Evolutionary conservation across 2,329 filamentous ascomycete genomes (phyloP).

Genomic region (Davidsoniella virescens): DNA sequence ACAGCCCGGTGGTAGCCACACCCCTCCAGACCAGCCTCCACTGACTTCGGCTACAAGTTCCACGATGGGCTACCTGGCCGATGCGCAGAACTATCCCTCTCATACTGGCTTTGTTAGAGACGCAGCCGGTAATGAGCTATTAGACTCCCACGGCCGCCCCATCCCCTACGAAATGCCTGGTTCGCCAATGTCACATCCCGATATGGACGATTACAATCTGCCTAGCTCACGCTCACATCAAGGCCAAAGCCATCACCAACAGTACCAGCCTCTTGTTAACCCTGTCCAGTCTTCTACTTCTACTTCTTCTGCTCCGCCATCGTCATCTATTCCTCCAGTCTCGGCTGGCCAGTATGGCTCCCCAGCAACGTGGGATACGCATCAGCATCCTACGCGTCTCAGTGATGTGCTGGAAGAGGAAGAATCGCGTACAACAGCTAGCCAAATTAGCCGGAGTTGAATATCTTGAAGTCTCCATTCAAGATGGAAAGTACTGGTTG

Average conservation of each 20-base stretch:
- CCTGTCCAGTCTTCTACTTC: slow-evolving; percentile 8
- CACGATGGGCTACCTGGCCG: slow-evolving; percentile 18
- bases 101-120: slow-evolving; percentile 16
- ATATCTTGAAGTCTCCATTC: too few species aligned
- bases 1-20: slow-evolving; percentile 4
- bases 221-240: slow-evolving; percentile 27
- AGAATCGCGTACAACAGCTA: slow-evolving; percentile 60
- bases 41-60: slow-evolving; percentile 13
- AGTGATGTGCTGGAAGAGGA: slow-evolving; percentile 82
- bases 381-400: slow-evolving; percentile 75
- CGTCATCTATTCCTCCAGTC: neutral
- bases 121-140: slow-evolving; percentile 16
- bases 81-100: slow-evolving; percentile 12
- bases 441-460: slow-evolving; percentile 35
- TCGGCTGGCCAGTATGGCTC: neutral
- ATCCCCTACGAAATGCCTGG: slow-evolving; percentile 9
- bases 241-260: slow-evolving; percentile 16
- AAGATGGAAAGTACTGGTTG: too few species aligned
- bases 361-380: slow-evolving; percentile 60
- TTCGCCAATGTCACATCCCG: slow-evolving; percentile 6
- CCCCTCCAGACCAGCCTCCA: slow-evolving; percentile 12
- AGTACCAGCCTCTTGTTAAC: slow-evolving; percentile 7
- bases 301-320: neutral
- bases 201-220: slow-evolving; percentile 17
- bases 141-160: slow-evolving; percentile 17